Conservation (phyloP, 2,329 filamentous ascomycete genomes). For the Aureobasidium namibiae region DNA sequence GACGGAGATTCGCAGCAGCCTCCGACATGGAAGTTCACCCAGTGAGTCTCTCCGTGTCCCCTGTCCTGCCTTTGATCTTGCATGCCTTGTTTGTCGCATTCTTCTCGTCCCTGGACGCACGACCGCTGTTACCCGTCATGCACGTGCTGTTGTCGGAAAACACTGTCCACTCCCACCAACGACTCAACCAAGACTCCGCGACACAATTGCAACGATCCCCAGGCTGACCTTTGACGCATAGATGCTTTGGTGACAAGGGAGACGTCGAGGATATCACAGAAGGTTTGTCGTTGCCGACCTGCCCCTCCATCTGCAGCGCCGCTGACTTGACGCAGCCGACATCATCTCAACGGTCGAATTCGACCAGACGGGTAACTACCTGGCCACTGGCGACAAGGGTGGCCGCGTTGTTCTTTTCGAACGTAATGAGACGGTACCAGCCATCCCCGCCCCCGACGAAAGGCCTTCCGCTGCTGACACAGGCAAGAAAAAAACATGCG, state of each 20-base stretch:
- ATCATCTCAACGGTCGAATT: conserved; percentile 90
- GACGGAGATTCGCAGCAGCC: conserved; percentile 71
- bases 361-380: conserved; percentile 81
- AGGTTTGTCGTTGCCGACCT: conserved; percentile 46
- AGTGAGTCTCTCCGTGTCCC: conserved; percentile 53
- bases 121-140: background rate
- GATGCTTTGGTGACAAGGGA: conserved; percentile 99
- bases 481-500: conserved; percentile 93
- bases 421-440: conserved; percentile 83
- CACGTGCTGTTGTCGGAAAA: conserved; percentile 1
- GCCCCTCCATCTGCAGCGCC: background rate
- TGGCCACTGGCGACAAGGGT: conserved; percentile 84
- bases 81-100: background rate
- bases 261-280: conserved; percentile 99
- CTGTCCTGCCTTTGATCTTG: background rate
- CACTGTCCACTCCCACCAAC: background rate
- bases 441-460: conserved; percentile 1
- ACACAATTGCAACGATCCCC: background rate
- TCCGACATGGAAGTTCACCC: conserved; percentile 99
- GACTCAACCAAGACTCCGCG: background rate
- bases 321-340: conserved; percentile 52
- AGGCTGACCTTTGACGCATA: conserved; percentile 31
- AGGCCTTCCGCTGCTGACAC: conserved; percentile 9
- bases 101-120: background rate
- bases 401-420: conserved; percentile 80